Conservation (phyloP, 257 asterid genomes). For the Solanum phureja region DNA sequence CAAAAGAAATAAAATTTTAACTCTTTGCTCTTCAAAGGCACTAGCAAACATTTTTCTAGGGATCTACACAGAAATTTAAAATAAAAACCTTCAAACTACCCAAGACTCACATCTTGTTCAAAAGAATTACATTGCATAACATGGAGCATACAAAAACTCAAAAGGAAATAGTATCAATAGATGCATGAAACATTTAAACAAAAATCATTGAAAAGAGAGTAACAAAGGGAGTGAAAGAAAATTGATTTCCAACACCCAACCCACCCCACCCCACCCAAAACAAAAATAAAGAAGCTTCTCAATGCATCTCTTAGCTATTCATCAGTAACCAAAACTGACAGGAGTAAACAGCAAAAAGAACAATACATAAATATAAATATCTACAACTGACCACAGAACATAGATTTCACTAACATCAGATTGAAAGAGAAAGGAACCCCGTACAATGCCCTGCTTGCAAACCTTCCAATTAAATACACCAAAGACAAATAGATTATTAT, state of each 20-base stretch:
- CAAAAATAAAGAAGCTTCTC: neutral
- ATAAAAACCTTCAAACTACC: neutral
- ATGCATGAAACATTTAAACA: neutral
- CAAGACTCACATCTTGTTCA: neutral
- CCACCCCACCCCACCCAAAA: neutral
- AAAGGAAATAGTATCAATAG: neutral
- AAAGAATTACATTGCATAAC: neutral
- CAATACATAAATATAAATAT: neutral
- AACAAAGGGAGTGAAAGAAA: neutral
- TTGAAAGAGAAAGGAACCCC: neutral
- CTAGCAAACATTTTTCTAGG: neutral
- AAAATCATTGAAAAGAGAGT: neutral
- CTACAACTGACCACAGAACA: neutral
- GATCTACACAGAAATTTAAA: neutral
- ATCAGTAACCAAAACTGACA: neutral
- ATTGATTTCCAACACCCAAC: neutral
- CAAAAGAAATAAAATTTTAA: neutral
- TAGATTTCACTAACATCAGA: neutral
- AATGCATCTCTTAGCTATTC: neutral
- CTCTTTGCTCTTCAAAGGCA: neutral
- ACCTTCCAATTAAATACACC: neutral
- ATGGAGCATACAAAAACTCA: neutral
- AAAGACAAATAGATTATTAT: neutral
- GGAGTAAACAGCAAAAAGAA: neutral
- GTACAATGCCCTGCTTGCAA: neutral